Evolutionary conservation across 768 basidiomycete genomes (phyloP).

Genomic region (Mycena haematopus): DNA sequence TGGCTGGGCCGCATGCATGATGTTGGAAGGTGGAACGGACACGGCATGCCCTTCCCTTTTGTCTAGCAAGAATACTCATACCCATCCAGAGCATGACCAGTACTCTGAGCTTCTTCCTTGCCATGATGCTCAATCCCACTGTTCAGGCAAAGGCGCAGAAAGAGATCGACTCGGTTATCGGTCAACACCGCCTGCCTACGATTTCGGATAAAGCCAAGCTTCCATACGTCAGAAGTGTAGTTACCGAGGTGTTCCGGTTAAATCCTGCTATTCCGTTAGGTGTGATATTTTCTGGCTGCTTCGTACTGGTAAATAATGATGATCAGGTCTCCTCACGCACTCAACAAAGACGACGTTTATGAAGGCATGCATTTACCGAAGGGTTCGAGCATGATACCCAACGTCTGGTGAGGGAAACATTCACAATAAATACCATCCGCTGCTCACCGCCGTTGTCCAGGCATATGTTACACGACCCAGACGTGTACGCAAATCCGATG

Average conservation of each 20-base stretch:
- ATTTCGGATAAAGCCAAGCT: constrained; percentile 10
- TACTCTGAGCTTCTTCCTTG: constrained; percentile 17
- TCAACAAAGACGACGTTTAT: constrained; percentile 21
- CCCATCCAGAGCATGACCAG: constrained; percentile 8
- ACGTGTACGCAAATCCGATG: constrained; percentile 34
- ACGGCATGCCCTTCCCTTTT: not conserved
- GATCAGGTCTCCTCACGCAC: not conserved
- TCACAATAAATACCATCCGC: not conserved
- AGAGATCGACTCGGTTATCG: constrained; percentile 25
- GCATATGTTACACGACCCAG: constrained; percentile 23
- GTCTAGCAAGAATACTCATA: not conserved
- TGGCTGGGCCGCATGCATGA: constrained; percentile 13
- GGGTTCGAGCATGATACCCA: constrained; percentile 11
- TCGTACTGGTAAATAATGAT: too few species aligned
- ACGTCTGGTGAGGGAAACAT: constrained; percentile 13
- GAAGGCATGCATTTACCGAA: constrained; percentile 21
- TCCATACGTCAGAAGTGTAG: constrained; percentile 22
- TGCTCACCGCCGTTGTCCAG: not conserved
- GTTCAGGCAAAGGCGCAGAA: constrained; percentile 22
- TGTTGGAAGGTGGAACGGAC: constrained; percentile 16
- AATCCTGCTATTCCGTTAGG: constrained; percentile 29
- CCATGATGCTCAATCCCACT: constrained; percentile 24
- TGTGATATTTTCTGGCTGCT: not conserved
- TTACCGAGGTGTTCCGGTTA: constrained; percentile 22
- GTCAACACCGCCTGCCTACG: constrained; percentile 17